These are phyloP conservation scores for Aspergillus nidulans DNA, from an alignment of 495 filamentous ascomycete species.

Conservation along the genomic window DNA sequence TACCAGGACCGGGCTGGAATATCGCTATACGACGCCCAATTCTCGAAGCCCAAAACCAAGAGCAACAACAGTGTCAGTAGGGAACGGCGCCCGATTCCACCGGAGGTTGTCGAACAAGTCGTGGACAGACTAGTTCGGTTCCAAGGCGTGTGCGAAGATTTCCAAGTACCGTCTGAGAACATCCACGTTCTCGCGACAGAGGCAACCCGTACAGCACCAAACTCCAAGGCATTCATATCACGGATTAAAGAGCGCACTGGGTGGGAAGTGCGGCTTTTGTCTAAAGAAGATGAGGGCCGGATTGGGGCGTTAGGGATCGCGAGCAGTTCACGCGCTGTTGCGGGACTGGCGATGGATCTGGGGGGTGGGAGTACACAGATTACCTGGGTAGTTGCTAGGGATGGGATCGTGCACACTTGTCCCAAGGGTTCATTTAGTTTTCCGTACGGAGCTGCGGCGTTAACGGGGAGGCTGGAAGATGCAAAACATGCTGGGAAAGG, in stretches of 20 bases:
- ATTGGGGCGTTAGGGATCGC: constrained; percentile 78
- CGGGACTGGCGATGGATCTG: constrained; percentile 77
- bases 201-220: constrained; percentile 75
- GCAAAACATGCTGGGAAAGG: constrained; percentile 20
- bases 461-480: constrained; percentile 54
- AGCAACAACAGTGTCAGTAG: not conserved
- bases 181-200: constrained; percentile 81
- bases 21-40: constrained; percentile 83
- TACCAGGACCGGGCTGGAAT: constrained; percentile 72
- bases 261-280: constrained; percentile 64
- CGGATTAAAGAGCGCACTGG: constrained; percentile 57
- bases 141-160: constrained; percentile 61
- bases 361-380: constrained; percentile 87
- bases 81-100: constrained; percentile 51
- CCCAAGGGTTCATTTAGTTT: constrained; percentile 48
- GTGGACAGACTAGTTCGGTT: constrained; percentile 63
- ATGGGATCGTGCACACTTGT: constrained; percentile 45
- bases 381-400: constrained; percentile 64
- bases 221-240: constrained; percentile 59
- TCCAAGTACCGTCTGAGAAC: constrained; percentile 55
- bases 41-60: constrained; percentile 35
- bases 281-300: constrained; percentile 73
- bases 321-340: constrained; percentile 58
- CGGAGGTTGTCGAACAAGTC: constrained; percentile 55
- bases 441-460: constrained; percentile 79